Evolutionary conservation across 2,329 filamentous ascomycete genomes (phyloP), one percentile per base, ranked within the genome.

Genomic region (Penicillium glabrum): DNA sequence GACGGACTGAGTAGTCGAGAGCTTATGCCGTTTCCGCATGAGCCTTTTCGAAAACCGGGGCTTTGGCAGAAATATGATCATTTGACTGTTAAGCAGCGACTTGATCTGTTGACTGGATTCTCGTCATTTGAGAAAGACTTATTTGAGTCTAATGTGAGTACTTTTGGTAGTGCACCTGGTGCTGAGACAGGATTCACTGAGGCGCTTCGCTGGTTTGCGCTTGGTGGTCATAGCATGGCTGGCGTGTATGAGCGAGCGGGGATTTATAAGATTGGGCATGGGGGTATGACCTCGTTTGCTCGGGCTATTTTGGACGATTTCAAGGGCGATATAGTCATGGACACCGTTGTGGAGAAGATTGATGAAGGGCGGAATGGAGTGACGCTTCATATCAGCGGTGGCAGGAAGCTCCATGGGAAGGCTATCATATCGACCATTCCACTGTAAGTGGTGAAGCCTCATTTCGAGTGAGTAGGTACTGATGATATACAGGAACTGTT

Each of bases 21-120:
- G 0, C 44, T 75, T 1, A 75, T 76, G 71, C 74, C 74, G 0
- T 76, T 66, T 43, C 74, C 75, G 0, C 69, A 74, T 46, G 71
- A 74, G 13, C 66, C 71, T 1, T 58, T 68, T 7, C 63, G 69
- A 4, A 57, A 62, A 10, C 68, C 71, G 0, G 61, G 62, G 0
- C 54, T 55, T 0, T 75, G 72, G 72, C 62, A 47, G 46, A 57
- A 59, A n/a, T 69, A 68, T 35, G 70, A 73, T 37, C 58, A 49
- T n/a, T 56, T 75, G 3, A 68, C 53, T 0, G 65, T 69, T 1
- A 57, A 64, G 24, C 67, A 74, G 1, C 67, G 73, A 0, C 53
- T 76, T 0, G 67, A 71, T 16, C 59, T 66, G 39, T 50, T 73
- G 5, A 6, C 21, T 43, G 59, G 61, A 2, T 43, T 69, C 3